Evolutionary conservation across 148 eudicot species (phyloP), one percentile per base, ranked within the genome.

Genomic region (Persicaria tinctoria): DNA sequence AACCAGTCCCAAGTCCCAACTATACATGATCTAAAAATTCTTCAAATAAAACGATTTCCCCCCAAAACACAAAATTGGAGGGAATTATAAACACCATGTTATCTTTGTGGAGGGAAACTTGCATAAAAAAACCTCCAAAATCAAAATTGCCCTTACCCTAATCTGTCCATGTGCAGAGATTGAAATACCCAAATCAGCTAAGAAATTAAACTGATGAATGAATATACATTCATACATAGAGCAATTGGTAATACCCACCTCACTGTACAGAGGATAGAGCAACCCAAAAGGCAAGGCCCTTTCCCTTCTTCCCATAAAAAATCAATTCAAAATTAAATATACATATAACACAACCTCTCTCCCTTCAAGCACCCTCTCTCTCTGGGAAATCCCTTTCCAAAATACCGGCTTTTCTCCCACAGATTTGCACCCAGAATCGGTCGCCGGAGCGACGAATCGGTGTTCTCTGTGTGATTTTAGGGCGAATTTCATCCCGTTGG

Each of bases 291-390:
- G 68, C 27, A 60, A 60, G 20, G 27, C 70, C 48, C 70, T 66
- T 66, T 41, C 5, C 70, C 12, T 66, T 41, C 46, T 66, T 47
- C 18, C 70, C 48, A 66, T 66, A 66, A 66, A 66, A 66, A 12
- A 41, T 66, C 70, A 66, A 41, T 66, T 66, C 70, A 66, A 66
- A 38, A 41, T 66, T 14, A 66, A 41, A 62, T 38, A 8, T 50
- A 8, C 53, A 50, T 1, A 66, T 32, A 32, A 32, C 41, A 32
- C 41, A 12, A 38, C 9, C n/a, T 5, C 12, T 5, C 12, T 50
- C 53, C 12, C 53, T 12, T 9, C 53, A 12, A 50, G 9, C 51
- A 49, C 17, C 14, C 70, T 11, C 16, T 23, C 5, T 38, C 46
- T 11, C 70, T 64, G 46, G 2, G 5, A 41, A 60, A 11, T 41